Conservation (phyloP, 2,329 filamentous ascomycete genomes). For the Colletotrichum kahawae region DNA sequence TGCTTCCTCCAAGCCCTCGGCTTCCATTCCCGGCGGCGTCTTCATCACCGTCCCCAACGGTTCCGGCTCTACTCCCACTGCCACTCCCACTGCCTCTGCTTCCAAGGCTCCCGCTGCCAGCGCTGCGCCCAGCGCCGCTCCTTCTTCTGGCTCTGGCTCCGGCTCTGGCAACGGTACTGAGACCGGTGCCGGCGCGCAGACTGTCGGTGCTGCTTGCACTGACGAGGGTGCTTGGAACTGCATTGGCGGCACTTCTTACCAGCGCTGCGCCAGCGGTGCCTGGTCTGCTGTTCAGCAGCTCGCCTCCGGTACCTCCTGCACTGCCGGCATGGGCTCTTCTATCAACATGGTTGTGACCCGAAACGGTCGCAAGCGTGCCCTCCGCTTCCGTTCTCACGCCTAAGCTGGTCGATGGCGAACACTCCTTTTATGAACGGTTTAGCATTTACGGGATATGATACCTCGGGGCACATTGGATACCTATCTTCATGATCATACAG, state of each 20-base stretch:
- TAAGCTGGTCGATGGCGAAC: slow-evolving; percentile 19
- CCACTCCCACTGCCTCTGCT: slow-evolving; percentile 14
- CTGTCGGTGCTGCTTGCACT: slow-evolving; percentile 50
- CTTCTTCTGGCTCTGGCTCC: slow-evolving; percentile 14
- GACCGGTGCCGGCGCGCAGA: slow-evolving; percentile 32
- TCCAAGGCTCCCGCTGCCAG: slow-evolving; percentile 19
- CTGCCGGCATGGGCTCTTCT: slow-evolving; percentile 41
- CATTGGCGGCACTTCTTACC: slow-evolving; percentile 53
- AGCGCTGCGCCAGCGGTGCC: slow-evolving; percentile 57
- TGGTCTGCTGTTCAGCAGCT: slow-evolving; percentile 52
- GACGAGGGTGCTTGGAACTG: slow-evolving; percentile 60
- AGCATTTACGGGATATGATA: slow-evolving; percentile 21
- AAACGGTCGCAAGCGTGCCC: slow-evolving; percentile 31
- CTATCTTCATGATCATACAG: neutral
- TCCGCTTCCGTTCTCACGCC: slow-evolving; percentile 21
- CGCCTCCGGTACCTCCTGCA: slow-evolving; percentile 52
- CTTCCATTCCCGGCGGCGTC: slow-evolving; percentile 39
- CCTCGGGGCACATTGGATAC: neutral
- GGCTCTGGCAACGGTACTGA: slow-evolving; percentile 3
- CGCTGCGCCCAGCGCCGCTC: neutral
- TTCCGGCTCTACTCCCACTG: slow-evolving; percentile 21
- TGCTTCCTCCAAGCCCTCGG: neutral
- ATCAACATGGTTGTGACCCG: slow-evolving; percentile 39
- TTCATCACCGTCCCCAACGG: slow-evolving; percentile 39
- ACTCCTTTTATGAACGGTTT: slow-evolving; percentile 2